Evolutionary conservation across 768 basidiomycete species (phyloP).

Genomic region (Hygrocybe punicea): DNA sequence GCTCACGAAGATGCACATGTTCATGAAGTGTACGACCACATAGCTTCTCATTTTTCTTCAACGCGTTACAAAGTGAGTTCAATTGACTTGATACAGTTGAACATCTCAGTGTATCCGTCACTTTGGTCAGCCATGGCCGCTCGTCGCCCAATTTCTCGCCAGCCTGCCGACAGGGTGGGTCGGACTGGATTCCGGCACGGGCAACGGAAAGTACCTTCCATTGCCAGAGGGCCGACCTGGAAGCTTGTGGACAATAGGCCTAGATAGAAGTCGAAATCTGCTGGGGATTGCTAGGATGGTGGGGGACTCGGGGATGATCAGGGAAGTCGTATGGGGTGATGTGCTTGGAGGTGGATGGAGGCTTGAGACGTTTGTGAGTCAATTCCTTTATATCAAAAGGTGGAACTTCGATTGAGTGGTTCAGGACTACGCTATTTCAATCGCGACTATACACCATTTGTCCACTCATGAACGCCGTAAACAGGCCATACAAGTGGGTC

Average conservation of each 20-base stretch:
- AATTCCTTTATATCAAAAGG: background rate
- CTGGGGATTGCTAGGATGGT: slow-evolving; percentile 71
- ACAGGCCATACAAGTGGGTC: slow-evolving; percentile 65
- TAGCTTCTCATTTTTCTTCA: slow-evolving; percentile 82
- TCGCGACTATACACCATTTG: slow-evolving; percentile 96
- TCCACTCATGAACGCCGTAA: slow-evolving; percentile 73
- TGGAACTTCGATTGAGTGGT: too few relatives aligned
- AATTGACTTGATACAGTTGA: background rate
- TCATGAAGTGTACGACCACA: slow-evolving; percentile 79
- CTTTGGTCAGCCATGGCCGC: slow-evolving; percentile 75
- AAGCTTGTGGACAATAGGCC: slow-evolving; percentile 69
- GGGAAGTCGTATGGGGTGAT: slow-evolving; percentile 82
- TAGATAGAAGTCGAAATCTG: slow-evolving; percentile 79
- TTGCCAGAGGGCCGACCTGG: slow-evolving; percentile 60
- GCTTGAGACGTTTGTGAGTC: slow-evolving; percentile 66
- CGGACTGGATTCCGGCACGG: slow-evolving; percentile 92
- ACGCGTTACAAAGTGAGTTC: slow-evolving; percentile 78
- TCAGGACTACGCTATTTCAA: slow-evolving; percentile 94
- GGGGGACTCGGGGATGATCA: slow-evolving; percentile 41
- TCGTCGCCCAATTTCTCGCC: slow-evolving; percentile 72
- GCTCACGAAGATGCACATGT: slow-evolving; percentile 73
- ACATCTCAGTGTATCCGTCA: background rate
- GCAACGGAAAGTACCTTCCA: slow-evolving; percentile 96
- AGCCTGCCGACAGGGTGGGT: slow-evolving; percentile 72
- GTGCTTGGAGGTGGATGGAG: slow-evolving; percentile 74